Evolutionary conservation across 352 stramenopile species (phyloP).

Genomic region (Blastocystis sp.): DNA sequence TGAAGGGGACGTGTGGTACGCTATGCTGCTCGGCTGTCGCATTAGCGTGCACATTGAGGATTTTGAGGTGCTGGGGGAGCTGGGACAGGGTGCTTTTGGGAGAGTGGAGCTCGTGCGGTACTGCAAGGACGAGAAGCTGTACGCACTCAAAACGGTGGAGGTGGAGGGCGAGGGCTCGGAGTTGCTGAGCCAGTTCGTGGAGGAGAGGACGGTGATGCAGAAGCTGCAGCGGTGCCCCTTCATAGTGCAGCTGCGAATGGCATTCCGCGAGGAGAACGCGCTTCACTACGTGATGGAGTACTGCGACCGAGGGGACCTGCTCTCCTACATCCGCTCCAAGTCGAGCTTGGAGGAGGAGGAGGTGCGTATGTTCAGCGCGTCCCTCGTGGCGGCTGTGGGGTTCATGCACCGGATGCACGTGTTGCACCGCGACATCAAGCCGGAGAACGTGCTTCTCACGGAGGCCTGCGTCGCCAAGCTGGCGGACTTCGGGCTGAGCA

Average conservation of each 20-base stretch:
- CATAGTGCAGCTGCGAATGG: slow-evolving; percentile 65
- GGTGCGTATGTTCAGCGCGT: background rate
- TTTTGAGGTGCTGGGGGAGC: slow-evolving; percentile 65
- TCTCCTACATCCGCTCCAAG: background rate
- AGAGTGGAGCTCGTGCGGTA: slow-evolving; percentile 50
- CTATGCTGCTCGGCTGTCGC: slow-evolving; percentile 37
- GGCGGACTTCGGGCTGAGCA: slow-evolving; percentile 71
- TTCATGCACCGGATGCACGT: slow-evolving; percentile 40
- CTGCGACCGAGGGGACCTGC: slow-evolving; percentile 47
- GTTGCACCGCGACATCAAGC: slow-evolving; percentile 73
- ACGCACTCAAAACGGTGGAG: slow-evolving; percentile 62
- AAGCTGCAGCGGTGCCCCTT: slow-evolving; percentile 30
- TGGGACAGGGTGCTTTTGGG: slow-evolving; percentile 56
- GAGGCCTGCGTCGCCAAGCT: slow-evolving; percentile 27
- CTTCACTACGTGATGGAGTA: slow-evolving; percentile 72
- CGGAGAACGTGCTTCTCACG: slow-evolving; percentile 65
- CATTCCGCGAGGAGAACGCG: slow-evolving; percentile 38
- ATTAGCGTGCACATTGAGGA: slow-evolving; percentile 29
- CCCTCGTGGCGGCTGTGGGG: slow-evolving; percentile 44
- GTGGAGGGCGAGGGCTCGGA: slow-evolving; percentile 23
- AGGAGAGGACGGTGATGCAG: slow-evolving; percentile 72
- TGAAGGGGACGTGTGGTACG: slow-evolving; percentile 60
- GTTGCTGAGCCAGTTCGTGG: slow-evolving; percentile 65
- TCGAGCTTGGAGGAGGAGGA: slow-evolving; percentile 8
- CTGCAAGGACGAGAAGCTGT: slow-evolving; percentile 22